Base-by-base conservation (phyloP, 495 filamentous ascomycete species). In the Hyaloscypha hepaticicola region DNA sequence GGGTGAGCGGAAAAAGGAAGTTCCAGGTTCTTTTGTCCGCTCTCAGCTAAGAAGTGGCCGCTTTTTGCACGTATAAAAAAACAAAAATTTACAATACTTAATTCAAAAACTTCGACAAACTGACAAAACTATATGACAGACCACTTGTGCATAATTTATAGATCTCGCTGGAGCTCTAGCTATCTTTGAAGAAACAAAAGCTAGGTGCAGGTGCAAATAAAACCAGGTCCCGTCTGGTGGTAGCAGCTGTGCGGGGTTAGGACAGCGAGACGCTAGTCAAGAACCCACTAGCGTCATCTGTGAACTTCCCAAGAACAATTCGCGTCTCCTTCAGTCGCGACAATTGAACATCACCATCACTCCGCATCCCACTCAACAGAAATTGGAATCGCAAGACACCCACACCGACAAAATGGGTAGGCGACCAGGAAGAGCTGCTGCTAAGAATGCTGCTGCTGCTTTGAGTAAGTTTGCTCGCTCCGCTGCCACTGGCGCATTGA, bases 401-500 rank as follows among this genome's bases (percentile, higher is more conserved):
- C 21, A 62, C 33, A 57, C 16, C 50, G 24, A 27, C 34, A 61
- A 12, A 28, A 72, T 72, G 70, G 67, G 67, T 34, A 63, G 65
- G 50, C 72, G 78, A 61, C 77, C 77, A 11, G 77, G 77, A 59
- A 76, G 78, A 68, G 78, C 78, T 12, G 78, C 78, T 31, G 78
- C 78, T 8, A 74, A 77, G 65, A 72, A 75, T 48, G 78, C 78
- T 29, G 78, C 78, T n/a, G 77, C 78, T 27, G 78, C 75, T 55
- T 72, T 80, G 60, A 78, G 78, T 79, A 73, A 68, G 76, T 63
- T 48, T 53, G 5, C n/a, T 49, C 14, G 5, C 49, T 14, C 11
- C 45, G 60, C 7, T 29, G 21, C 51, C 38, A 41, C 27, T 53
- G 33, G 60, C 56, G 59, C 71, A 59, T 64, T 25, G 49, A 45